Evolutionary conservation across 805 yeast species (phyloP), one percentile per base, ranked within the genome.

Genomic region (Candida wancherniae): DNA sequence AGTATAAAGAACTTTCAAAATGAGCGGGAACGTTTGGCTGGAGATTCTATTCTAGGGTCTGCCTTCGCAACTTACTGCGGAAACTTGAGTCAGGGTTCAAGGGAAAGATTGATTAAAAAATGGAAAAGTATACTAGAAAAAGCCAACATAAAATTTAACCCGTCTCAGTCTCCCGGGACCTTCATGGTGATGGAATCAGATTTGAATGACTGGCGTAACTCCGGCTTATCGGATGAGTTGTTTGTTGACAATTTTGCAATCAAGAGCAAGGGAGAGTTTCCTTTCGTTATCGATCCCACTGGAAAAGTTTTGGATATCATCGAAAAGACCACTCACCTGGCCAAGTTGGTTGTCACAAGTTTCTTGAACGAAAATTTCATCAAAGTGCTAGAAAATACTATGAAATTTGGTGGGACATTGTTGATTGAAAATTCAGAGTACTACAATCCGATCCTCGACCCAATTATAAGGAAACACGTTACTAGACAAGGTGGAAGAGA

Each of bases 351-450:
- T 3, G 50, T 77, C 0, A 74, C 94, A 0, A 83, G 94, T 45
- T 84, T 90, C 48, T 54, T 81, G 25, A 86, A 83, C 45, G 71
- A 67, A 4, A 73, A 80, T 0, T 84, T 79, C 50, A 51, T 71
- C 3, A 79, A 77, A 41, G 81, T 75, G 24, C 48, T 90, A 10
- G 95, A 87, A 50, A 82, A 85, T 46, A 80, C 94, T 0, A 51
- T 88, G 16, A 63, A 92, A 41, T 88, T 88, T 64, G 97, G 97
- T 4, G 86, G 84, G 3, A 46, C 73, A 1, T 60, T 90, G 6
- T 49, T 88, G 9, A 67, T 90, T 11, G 75, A 75, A 42, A 90
- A 90, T 57, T 87, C 88, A 3, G 97, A 90, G 48, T 60, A 69
- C 42, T 78, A 73, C 48, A 90, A 90, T 50, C 94, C 96, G 0